These are phyloP conservation scores for Pythium pyrilobum DNA, from an alignment of 352 stramenopile species.

Conservation along the genomic window DNA sequence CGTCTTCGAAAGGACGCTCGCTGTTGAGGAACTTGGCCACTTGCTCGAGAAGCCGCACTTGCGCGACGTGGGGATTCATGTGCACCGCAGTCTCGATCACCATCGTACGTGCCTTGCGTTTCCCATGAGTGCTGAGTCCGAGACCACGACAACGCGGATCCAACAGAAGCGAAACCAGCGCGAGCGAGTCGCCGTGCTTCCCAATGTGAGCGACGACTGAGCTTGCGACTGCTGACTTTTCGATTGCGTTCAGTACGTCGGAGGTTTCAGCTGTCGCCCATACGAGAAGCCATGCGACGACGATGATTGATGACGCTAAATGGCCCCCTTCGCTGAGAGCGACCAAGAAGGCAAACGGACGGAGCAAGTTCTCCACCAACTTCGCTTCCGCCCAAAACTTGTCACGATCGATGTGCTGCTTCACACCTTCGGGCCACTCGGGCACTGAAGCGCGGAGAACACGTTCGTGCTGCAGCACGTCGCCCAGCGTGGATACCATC, in stretches of 20 bases:
- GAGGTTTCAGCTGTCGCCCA: conserved; percentile 11
- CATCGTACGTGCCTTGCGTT: conserved; percentile 23
- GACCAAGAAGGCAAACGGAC: conserved; percentile 21
- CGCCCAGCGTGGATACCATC: too few relatives aligned
- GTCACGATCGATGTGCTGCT: conserved; percentile 1
- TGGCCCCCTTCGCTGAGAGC: conserved; percentile 25
- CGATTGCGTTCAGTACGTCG: conserved; percentile 3
- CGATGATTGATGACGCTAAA: conserved; percentile 23
- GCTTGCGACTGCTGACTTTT: conserved; percentile 19
- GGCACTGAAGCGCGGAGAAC: not conserved
- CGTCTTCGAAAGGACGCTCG: conserved; percentile 35
- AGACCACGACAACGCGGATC: conserved; percentile 31
- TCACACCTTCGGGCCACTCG: not conserved
- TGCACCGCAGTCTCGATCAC: conserved; percentile 14
- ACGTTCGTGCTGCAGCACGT: not conserved
- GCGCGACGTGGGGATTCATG: conserved; percentile 14
- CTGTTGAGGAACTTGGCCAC: conserved; percentile 33
- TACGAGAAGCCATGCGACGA: conserved; percentile 27
- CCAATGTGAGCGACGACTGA: conserved; percentile 19
- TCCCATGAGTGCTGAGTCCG: conserved; percentile 27
- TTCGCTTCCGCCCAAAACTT: conserved; percentile 24
- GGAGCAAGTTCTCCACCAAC: conserved; percentile 12
- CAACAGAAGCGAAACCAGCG: conserved; percentile 28
- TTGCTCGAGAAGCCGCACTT: conserved; percentile 25
- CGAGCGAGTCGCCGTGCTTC: conserved; percentile 16